Percentiles rank a stretch among this genome's conserved stretches.
Evolutionary conservation across 495 filamentous ascomycete species (phyloP).

Genomic region (Penicillium canariense): DNA sequence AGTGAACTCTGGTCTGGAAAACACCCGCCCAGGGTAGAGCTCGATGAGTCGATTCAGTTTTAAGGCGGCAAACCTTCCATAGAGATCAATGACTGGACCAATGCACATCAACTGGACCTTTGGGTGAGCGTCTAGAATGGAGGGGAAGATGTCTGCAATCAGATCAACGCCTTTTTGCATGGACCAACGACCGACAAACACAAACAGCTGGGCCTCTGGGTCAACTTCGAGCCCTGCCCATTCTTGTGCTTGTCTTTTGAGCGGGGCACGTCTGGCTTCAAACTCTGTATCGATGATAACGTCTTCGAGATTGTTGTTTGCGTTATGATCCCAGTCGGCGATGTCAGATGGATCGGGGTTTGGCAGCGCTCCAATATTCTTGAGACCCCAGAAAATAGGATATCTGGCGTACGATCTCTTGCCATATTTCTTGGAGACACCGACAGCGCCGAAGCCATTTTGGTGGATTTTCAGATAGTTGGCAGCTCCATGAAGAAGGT

Average conservation of each 20-base stretch:
- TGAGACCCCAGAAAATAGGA: slow-evolving; percentile 67
- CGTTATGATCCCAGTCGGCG: slow-evolving; percentile 38
- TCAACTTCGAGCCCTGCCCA: slow-evolving; percentile 63
- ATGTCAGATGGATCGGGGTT: slow-evolving; percentile 60
- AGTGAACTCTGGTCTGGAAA: slow-evolving; percentile 69
- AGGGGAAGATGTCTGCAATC: slow-evolving; percentile 67
- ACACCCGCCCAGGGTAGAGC: slow-evolving; percentile 62
- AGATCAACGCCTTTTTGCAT: slow-evolving; percentile 70
- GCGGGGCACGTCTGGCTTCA: slow-evolving; percentile 37
- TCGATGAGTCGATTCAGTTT: slow-evolving; percentile 65
- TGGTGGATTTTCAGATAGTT: slow-evolving; percentile 64
- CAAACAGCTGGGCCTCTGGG: slow-evolving; percentile 61
- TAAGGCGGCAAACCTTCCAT: slow-evolving; percentile 65
- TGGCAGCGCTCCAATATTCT: slow-evolving; percentile 58
- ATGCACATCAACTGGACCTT: slow-evolving; percentile 63
- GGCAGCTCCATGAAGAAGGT: slow-evolving; percentile 61
- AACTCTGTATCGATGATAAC: slow-evolving; percentile 36
- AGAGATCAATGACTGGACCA: slow-evolving; percentile 67
- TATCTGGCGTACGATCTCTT: slow-evolving; percentile 63
- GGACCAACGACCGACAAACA: slow-evolving; percentile 71
- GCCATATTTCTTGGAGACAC: slow-evolving; percentile 66
- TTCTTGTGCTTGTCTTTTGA: slow-evolving; percentile 58
- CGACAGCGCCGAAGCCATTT: slow-evolving; percentile 63
- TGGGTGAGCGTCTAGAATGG: slow-evolving; percentile 57
- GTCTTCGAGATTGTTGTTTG: slow-evolving; percentile 31